Base-by-base conservation (phyloP, 108 stramenopile genomes). In the Cyclotella choctawhatcheeana region DNA sequence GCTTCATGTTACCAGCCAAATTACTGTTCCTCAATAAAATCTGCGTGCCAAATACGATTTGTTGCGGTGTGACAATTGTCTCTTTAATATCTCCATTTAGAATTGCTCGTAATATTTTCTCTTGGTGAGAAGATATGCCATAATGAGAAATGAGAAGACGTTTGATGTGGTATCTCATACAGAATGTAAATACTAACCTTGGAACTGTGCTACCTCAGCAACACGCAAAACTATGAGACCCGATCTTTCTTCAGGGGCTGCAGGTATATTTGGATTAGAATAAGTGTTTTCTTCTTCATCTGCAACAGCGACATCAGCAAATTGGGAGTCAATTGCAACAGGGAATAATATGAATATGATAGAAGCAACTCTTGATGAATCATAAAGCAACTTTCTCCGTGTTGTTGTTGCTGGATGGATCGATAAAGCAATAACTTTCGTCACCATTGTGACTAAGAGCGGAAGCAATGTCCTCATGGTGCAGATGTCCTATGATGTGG, bases 191-290 rank as follows among this genome's bases (percentile, higher is more conserved):
- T 48, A n/a, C 47, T 48, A 10, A 48, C 47, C 47, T 58, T 88
- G 88, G 58, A 88, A 88, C 22, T 86, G 81, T 44, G 85, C 83
- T 13, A 88, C 88, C 59, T 88, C 85, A 18, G 88, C 88, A 10
- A 88, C 85, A 27, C 88, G 72, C 40, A 88, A 69, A 18, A 88
- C 85, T 1, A 86, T 77, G 21, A 88, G 67, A 44, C 88, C 88
- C 24, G 59, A 50, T 20, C 53, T 47, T 50, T 82, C 81, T 45
- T 77, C 71, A n/a, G 78, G 78, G 44, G 47, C 67, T 17, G 73
- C 73, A 5, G 78, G 78, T 53, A 79, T 67, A 43, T 79, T 79
- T 67, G 78, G 78, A 35, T 79, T 79, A 18, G 74, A 30, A 60
- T 71, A 71, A 13, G 34, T 58, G 40, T 68, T 73, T 66, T 44